Evolutionary conservation across 192 early-diverging fungal genomes (phyloP).

Genomic region (Coemansia sp.): DNA sequence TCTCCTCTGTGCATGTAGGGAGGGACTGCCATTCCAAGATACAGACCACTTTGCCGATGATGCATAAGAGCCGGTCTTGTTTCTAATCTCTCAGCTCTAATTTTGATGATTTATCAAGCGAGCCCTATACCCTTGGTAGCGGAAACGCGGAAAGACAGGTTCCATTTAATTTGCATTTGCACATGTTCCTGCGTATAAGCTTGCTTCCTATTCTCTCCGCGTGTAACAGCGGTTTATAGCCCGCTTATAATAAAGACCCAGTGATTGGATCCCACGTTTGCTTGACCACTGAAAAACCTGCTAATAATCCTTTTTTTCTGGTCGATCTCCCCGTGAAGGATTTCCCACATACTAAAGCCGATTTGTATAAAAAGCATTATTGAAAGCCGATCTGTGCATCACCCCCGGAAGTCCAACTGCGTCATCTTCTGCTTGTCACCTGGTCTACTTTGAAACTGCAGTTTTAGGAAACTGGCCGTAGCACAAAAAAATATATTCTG

Average conservation of each 20-base stretch:
- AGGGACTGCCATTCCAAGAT: too few relatives aligned
- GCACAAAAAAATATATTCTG: not conserved
- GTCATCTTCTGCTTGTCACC: not conserved
- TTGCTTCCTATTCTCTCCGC: not conserved
- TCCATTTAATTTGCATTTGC: not conserved
- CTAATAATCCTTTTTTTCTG: too few relatives aligned
- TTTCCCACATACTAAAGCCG: not conserved
- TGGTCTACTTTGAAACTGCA: not conserved
- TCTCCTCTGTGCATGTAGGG: not conserved
- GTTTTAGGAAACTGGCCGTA: constrained; percentile 2
- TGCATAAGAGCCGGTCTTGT: too few relatives aligned
- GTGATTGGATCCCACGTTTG: too few relatives aligned
- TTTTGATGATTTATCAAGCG: too few relatives aligned
- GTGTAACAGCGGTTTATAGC: not conserved
- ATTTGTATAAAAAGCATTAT: not conserved
- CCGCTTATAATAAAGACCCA: too few relatives aligned
- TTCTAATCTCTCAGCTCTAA: too few relatives aligned
- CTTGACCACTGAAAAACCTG: too few relatives aligned
- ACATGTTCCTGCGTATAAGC: constrained; percentile 4
- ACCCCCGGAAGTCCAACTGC: not conserved
- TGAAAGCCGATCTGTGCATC: constrained; percentile 9
- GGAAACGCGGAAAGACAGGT: not conserved
- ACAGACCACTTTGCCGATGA: too few relatives aligned
- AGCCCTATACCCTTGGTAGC: not conserved
- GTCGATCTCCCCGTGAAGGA: constrained; percentile 1